phyloP scores from a whole-genome alignment of 352 stramenopile genomes.

The Albugo candida region DNA sequence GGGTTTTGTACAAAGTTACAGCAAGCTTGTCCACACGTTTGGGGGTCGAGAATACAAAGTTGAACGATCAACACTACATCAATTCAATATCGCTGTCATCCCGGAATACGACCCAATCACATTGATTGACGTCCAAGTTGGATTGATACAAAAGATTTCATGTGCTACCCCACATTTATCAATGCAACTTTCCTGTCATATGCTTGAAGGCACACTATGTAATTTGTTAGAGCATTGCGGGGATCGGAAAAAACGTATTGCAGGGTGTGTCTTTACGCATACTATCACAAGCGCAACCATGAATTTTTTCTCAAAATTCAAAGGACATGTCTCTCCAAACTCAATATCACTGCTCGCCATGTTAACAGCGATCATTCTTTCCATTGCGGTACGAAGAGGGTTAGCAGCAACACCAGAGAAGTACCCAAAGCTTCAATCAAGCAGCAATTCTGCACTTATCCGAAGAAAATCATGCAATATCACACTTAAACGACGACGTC shows the following conservation, averaged over 20 bases:
- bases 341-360: conserved; percentile 30
- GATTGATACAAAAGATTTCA: conserved; percentile 80
- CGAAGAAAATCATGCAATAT: too few relatives aligned
- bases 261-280: conserved; percentile 53
- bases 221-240: conserved; percentile 69
- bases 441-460: too few relatives aligned
- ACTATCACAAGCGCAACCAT: conserved; percentile 53
- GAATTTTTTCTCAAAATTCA: conserved; percentile 31
- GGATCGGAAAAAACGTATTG: conserved; percentile 29
- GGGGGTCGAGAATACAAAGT: conserved; percentile 48
- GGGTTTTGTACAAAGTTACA: conserved; percentile 75
- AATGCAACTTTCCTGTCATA: conserved; percentile 81
- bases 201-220: conserved; percentile 79
- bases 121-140: conserved; percentile 75
- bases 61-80: conserved; percentile 53
- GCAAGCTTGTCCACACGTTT: conserved; percentile 72
- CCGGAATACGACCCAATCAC: conserved; percentile 78
- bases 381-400: conserved; percentile 20
- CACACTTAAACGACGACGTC: too few relatives aligned
- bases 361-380: conserved; percentile 32
- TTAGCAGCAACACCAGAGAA: not conserved
- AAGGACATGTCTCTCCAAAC: conserved; percentile 26
- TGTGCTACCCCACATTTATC: conserved; percentile 73
- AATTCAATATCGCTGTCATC: conserved; percentile 68
- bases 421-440: too few relatives aligned